A percentile compares a stretch with the other conserved stretches of the same genome.
Evolutionary conservation across 148 eudicot species (phyloP).

Genomic region (Rhododendron kiyosumense): DNA sequence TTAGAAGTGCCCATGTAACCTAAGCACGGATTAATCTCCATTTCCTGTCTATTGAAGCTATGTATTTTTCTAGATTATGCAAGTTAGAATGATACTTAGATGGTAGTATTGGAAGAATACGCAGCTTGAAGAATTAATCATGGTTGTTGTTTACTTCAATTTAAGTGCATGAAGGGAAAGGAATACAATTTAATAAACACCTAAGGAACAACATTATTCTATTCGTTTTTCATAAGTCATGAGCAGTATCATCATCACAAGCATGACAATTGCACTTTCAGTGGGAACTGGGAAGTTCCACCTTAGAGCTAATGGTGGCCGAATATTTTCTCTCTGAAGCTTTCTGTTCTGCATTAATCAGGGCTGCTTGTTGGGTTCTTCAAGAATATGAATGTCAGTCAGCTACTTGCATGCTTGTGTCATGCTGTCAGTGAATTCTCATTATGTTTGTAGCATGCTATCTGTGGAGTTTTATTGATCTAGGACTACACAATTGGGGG

Average conservation of each 20-base stretch:
- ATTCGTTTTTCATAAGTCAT: background rate
- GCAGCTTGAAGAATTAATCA: background rate
- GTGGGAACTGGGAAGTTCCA: background rate
- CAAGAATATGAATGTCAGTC: background rate
- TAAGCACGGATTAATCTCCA: background rate
- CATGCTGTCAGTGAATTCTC: background rate
- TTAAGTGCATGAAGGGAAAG: background rate
- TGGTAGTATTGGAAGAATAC: background rate
- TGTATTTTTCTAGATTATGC: background rate
- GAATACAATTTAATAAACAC: background rate
- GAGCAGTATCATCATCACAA: background rate
- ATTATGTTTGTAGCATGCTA: background rate
- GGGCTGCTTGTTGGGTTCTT: background rate
- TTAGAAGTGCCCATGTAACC: background rate
- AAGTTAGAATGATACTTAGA: background rate
- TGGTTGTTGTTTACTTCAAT: background rate
- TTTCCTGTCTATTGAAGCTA: background rate
- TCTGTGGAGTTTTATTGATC: background rate
- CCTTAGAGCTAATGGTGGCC: background rate
- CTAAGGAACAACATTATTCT: background rate
- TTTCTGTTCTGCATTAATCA: background rate
- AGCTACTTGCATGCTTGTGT: background rate
- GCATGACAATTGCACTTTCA: background rate
- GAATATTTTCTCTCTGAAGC: background rate
- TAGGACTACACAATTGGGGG: background rate